Conservation (phyloP, 306 rosid species). For the Leucaena leucocephala region DNA sequence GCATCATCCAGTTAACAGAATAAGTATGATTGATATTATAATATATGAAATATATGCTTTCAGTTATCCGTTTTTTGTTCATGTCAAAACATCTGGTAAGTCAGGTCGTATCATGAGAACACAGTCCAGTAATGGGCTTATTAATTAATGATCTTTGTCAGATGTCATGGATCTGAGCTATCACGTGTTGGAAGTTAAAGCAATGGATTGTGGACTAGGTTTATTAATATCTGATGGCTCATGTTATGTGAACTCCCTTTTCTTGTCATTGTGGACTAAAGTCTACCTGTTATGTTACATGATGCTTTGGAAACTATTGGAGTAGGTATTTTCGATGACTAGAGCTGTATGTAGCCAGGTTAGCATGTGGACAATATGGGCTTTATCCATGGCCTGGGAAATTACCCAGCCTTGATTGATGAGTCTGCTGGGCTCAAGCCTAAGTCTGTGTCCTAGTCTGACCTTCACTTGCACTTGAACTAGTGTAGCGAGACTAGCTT, state of each 20-base stretch:
- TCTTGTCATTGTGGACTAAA: conserved; percentile 14
- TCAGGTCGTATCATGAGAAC: neutral
- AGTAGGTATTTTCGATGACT: conserved; percentile 13
- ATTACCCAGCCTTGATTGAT: neutral
- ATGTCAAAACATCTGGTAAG: conserved; percentile 17
- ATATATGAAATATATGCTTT: neutral
- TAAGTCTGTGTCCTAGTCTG: neutral
- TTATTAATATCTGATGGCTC: conserved; percentile 27
- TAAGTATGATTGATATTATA: neutral
- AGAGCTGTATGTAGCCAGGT: neutral
- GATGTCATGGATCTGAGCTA: conserved; percentile 2
- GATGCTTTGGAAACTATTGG: conserved; percentile 6
- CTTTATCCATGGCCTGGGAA: neutral
- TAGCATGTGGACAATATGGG: neutral
- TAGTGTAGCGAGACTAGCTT: neutral
- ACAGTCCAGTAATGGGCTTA: neutral
- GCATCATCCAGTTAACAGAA: conserved; percentile 15
- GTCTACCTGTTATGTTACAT: conserved; percentile 1
- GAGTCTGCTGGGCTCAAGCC: neutral
- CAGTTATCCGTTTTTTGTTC: neutral
- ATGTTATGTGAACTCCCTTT: conserved; percentile 27
- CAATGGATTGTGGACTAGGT: conserved; percentile 22
- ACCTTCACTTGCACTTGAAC: neutral
- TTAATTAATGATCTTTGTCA: neutral
- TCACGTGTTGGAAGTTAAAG: neutral